These are phyloP conservation scores for Arthrobotrys sphaeroides DNA, from an alignment of 2,329 filamentous ascomycete species.

Conservation along the genomic window DNA sequence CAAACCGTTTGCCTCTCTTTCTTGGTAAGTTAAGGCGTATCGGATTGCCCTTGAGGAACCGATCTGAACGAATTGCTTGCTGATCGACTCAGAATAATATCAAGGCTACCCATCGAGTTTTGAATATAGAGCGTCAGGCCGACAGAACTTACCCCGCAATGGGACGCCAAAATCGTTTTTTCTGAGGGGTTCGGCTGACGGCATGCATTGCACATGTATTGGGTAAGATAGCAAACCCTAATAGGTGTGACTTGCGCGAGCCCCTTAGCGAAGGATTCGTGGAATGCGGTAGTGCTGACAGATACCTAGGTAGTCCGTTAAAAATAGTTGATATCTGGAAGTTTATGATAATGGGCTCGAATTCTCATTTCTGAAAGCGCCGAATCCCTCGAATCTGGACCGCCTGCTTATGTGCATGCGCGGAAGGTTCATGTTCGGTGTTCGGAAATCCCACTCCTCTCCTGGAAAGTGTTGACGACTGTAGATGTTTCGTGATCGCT, in stretches of 20 bases:
- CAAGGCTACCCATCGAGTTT: conserved; percentile 15
- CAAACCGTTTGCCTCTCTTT: background rate
- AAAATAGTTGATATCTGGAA: background rate
- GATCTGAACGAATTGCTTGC: background rate
- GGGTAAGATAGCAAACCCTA: too few relatives aligned
- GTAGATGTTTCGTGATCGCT: conserved; percentile 26
- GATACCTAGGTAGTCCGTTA: background rate
- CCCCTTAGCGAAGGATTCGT: too few relatives aligned
- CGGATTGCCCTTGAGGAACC: background rate
- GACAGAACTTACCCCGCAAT: conserved; percentile 23
- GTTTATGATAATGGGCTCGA: background rate
- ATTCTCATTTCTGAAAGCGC: background rate
- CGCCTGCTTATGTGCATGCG: background rate
- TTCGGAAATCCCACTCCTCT: conserved; percentile 11
- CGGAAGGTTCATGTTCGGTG: conserved; percentile 1
- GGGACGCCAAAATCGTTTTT: background rate
- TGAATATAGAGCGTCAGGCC: conserved; percentile 8
- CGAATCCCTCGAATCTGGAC: background rate
- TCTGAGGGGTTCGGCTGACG: background rate
- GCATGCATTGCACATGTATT: too few relatives aligned
- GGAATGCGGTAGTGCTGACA: background rate
- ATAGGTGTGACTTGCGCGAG: too few relatives aligned
- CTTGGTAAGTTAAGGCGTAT: background rate
- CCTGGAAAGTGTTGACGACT: background rate
- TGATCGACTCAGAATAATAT: background rate